Base-by-base conservation (phyloP, 2,329 filamentous ascomycete genomes). In the Ophiocordyceps sinensis region DNA sequence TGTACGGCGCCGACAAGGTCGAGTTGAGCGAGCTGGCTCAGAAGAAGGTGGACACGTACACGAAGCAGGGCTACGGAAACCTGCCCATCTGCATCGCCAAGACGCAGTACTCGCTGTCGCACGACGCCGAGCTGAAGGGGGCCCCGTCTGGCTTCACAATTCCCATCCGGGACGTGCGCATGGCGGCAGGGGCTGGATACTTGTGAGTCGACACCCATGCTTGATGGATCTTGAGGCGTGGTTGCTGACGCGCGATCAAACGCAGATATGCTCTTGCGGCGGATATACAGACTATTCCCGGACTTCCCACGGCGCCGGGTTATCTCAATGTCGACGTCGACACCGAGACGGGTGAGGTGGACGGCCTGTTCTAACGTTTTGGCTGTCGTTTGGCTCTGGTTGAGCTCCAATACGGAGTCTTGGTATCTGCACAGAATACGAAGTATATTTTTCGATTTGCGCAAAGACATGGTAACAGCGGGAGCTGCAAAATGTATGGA, bases 271-370 rank as follows among this genome's bases (percentile, higher is more conserved):
- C 91, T 7, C 73, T 96, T 46, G 91, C 91, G 41, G 91, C 91
- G 13, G 91, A 98, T 57, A 96, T 98, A 50, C 91, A 96, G 70
- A 98, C 91, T 2, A 98, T 98, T 48, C 91, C 91, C 13, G 91
- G 91, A 46, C 69, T 98, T 48, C 89, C 89, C 10, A 96, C 91
- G 9, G 89, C 89, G 17, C 91, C 89, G 9, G 91, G 91, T 11
- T 96, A 96, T 58, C 69, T 96, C 46, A 95, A 95, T 54, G 88
- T 95, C 37, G 89, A 95, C 51, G 80, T 82, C 31, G 81, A 89
- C 53, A 64, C 70, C 6, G 82, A 87, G 67, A 88, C 82, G n/a
- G 84, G 84, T 41, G 83, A 89, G 65, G 85, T 89, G 49, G 78
- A 85, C 44, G 84, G 91, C 5, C 73, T 98, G 43, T 98, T 96